These are phyloP conservation scores for Cymodocea nodosa DNA, from an alignment of 116 monocot species.

Conservation along the genomic window DNA sequence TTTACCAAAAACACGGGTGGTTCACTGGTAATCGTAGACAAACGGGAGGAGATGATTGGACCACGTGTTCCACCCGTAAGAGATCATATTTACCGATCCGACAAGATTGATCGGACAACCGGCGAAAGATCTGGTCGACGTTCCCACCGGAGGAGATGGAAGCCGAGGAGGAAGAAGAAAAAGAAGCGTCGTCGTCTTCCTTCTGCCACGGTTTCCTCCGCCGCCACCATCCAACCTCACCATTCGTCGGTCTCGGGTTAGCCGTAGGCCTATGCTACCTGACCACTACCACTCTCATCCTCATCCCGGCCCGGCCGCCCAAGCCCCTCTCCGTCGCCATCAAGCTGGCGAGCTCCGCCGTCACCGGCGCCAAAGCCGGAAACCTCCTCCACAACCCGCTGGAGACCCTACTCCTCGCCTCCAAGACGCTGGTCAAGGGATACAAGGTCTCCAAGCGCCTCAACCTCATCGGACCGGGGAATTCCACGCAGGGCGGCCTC, in stretches of 20 bases:
- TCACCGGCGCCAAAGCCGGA: not conserved
- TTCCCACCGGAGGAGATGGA: too few relatives aligned
- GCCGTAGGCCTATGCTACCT: slow-evolving; percentile 3
- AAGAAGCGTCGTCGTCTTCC: not conserved
- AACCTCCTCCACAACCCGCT: slow-evolving; percentile 13
- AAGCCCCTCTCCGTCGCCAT: slow-evolving; percentile 3
- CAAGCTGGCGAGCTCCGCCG: not conserved
- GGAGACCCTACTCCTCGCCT: slow-evolving; percentile 28
- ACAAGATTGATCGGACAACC: too few relatives aligned
- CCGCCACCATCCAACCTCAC: not conserved
- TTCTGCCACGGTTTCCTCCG: not conserved
- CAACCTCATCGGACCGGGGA: slow-evolving; percentile 1
- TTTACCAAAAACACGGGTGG: too few relatives aligned
- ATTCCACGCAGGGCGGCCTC: too few relatives aligned
- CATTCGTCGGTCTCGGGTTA: not conserved
- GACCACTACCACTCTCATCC: not conserved
- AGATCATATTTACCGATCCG: too few relatives aligned
- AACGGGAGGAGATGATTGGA: too few relatives aligned
- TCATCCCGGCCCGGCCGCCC: not conserved
- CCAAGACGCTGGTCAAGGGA: slow-evolving; percentile 29
- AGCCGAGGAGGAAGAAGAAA: too few relatives aligned
- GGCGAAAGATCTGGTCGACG: too few relatives aligned
- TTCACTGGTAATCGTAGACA: too few relatives aligned
- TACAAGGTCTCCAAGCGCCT: slow-evolving; percentile 26
- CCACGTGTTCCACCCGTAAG: too few relatives aligned